phyloP scores from a whole-genome alignment of 2,329 filamentous ascomycete species.

The Aspergillus fumigatiaffinis region DNA sequence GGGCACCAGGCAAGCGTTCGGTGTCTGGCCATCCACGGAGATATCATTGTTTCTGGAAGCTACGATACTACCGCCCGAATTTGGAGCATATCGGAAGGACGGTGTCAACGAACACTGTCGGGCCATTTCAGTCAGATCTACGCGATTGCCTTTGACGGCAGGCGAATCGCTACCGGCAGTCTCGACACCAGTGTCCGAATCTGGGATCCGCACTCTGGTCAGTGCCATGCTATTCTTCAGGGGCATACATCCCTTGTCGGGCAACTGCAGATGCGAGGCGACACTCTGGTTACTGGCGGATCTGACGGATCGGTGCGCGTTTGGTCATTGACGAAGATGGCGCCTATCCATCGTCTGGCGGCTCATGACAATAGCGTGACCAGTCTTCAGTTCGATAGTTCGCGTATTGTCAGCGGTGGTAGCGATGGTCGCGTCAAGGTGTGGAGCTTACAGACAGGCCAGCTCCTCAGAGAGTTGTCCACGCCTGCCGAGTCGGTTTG shows the following conservation, averaged over 20 bases:
- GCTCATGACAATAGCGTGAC: conserved; percentile 99
- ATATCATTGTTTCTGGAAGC: conserved; percentile 95
- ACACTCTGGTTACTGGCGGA: conserved; percentile 92
- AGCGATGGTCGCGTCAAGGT: conserved; percentile 98
- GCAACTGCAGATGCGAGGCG: conserved; percentile 90
- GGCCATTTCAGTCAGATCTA: conserved; percentile 99
- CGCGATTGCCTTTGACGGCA: conserved; percentile 94
- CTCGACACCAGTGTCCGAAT: conserved; percentile 95
- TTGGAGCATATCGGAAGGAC: conserved; percentile 95
- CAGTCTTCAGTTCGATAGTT: conserved; percentile 94
- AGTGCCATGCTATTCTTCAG: conserved; percentile 86
- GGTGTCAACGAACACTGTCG: conserved; percentile 81
- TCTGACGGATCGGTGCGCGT: conserved; percentile 94
- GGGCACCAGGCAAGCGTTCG: conserved; percentile 94
- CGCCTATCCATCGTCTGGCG: conserved; percentile 87
- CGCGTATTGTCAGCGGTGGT: conserved; percentile 89
- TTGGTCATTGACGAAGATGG: conserved; percentile 88
- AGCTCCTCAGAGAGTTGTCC: conserved; percentile 84
- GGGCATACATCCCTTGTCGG: conserved; percentile 96
- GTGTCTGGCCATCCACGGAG: conserved; percentile 92
- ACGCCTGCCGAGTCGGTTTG: conserved; percentile 92
- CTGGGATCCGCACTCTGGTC: conserved; percentile 86
- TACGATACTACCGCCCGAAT: conserved; percentile 97
- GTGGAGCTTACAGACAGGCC: conserved; percentile 91
- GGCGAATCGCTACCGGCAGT: conserved; percentile 88